Conservation (phyloP, 2,329 filamentous ascomycete genomes). For the Fusarium nelsonii region DNA sequence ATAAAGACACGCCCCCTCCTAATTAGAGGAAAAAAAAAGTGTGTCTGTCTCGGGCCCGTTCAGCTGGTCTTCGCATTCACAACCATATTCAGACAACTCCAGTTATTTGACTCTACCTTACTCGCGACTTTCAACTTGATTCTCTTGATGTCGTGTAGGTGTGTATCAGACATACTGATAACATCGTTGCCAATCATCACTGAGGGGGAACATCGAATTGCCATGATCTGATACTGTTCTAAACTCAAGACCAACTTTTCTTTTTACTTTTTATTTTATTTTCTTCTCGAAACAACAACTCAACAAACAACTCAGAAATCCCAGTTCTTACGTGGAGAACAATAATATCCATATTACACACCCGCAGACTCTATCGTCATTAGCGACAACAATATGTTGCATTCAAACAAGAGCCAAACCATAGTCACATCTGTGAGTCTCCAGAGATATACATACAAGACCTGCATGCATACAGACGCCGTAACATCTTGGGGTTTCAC, state of each 20-base stretch:
- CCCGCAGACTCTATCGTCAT: constrained; percentile 7
- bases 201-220: background rate
- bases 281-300: background rate
- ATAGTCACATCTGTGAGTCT: background rate
- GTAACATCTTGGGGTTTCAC: constrained; percentile 14
- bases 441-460: constrained; percentile 4
- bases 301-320: constrained; percentile 1
- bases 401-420: constrained; percentile 4
- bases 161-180: background rate
- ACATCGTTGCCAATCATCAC: background rate
- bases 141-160: constrained; percentile 22
- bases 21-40: background rate
- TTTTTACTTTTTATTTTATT: too few species aligned
- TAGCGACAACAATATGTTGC: constrained; percentile 7
- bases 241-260: background rate
- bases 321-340: constrained; percentile 8
- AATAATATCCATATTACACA: background rate
- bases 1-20: constrained; percentile 38
- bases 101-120: constrained; percentile 35
- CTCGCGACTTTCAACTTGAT: constrained; percentile 21
- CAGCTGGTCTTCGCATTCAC: constrained; percentile 31
- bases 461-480: constrained; percentile 3
- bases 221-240: too few species aligned
- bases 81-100: constrained; percentile 34
- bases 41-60: constrained; percentile 27